phyloP scores from a whole-genome alignment of 441 rosid species.

The Caryocar brasiliense region DNA sequence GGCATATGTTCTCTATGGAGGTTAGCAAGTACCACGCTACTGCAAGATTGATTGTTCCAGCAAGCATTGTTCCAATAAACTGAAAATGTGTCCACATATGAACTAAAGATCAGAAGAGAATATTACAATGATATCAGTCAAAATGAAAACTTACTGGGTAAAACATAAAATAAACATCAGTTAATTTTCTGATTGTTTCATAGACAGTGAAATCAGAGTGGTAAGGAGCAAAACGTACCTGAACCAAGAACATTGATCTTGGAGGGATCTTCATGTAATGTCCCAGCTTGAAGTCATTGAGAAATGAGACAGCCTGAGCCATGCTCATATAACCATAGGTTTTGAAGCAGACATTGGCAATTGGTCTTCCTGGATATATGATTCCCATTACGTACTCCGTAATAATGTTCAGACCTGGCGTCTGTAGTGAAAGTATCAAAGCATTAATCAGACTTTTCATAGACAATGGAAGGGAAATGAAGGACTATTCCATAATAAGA shows the following conservation, averaged over 20 bases:
- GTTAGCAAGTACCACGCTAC: slow-evolving; percentile 41
- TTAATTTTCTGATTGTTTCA: no score
- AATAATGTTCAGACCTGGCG: slow-evolving; percentile 36
- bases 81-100: no score
- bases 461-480: neutral
- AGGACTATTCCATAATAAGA: neutral
- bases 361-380: slow-evolving; percentile 38
- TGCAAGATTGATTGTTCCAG: slow-evolving; percentile 31
- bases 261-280: slow-evolving; percentile 53
- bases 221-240: slow-evolving; percentile 17
- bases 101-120: no score
- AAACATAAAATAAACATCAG: no score
- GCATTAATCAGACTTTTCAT: neutral
- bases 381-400: slow-evolving; percentile 40
- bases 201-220: no score
- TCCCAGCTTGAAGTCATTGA: slow-evolving; percentile 40
- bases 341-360: slow-evolving; percentile 41
- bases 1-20: slow-evolving; percentile 26
- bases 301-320: slow-evolving; percentile 30
- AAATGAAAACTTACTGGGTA: no score
- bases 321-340: slow-evolving; percentile 33
- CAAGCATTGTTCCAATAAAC: slow-evolving; percentile 25
- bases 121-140: no score
- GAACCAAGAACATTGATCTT: slow-evolving; percentile 37
- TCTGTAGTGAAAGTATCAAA: no score